Evolutionary conservation across 2,329 filamentous ascomycete genomes (phyloP).

Genomic region (Fusarium caatingaense): DNA sequence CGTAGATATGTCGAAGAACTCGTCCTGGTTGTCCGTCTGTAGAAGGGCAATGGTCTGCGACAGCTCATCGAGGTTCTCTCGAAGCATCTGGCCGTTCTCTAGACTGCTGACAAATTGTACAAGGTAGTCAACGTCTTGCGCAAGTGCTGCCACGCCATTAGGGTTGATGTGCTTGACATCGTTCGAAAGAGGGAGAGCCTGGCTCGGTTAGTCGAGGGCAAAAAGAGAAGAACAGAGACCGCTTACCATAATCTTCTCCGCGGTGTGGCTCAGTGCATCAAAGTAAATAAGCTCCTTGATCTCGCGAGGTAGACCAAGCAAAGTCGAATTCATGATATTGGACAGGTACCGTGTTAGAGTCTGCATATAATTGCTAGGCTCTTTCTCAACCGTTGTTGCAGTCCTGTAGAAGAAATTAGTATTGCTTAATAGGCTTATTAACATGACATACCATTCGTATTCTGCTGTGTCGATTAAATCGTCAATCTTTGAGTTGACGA

Average conservation of each 20-base stretch:
- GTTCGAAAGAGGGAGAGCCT: conserved; percentile 80
- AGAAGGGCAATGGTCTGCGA: conserved; percentile 92
- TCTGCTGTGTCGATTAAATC: conserved; percentile 97
- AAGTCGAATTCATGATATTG: conserved; percentile 95
- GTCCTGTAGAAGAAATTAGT: conserved; percentile 54
- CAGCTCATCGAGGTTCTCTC: conserved; percentile 90
- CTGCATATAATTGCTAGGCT: conserved; percentile 94
- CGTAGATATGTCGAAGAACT: conserved; percentile 93
- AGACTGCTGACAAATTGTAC: conserved; percentile 87
- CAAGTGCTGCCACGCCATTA: conserved; percentile 82
- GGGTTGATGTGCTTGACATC: conserved; percentile 89
- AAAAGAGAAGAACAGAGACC: neutral
- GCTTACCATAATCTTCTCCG: conserved; percentile 81
- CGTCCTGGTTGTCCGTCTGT: conserved; percentile 89
- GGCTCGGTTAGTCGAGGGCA: conserved; percentile 30
- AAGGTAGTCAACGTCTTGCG: conserved; percentile 85
- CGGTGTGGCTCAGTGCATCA: conserved; percentile 91
- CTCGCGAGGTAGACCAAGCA: conserved; percentile 90
- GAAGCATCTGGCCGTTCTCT: conserved; percentile 84
- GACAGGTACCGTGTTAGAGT: conserved; percentile 92
- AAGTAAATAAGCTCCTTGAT: conserved; percentile 99
- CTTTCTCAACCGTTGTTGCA: conserved; percentile 68
- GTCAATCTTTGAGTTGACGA: conserved; percentile 98
- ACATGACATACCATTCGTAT: conserved; percentile 80
- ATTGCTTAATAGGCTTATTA: neutral